Percentiles rank a stretch among this genome's conserved stretches.
Conservation (phyloP, 106 monocot species). For the Chionographis japonica region DNA sequence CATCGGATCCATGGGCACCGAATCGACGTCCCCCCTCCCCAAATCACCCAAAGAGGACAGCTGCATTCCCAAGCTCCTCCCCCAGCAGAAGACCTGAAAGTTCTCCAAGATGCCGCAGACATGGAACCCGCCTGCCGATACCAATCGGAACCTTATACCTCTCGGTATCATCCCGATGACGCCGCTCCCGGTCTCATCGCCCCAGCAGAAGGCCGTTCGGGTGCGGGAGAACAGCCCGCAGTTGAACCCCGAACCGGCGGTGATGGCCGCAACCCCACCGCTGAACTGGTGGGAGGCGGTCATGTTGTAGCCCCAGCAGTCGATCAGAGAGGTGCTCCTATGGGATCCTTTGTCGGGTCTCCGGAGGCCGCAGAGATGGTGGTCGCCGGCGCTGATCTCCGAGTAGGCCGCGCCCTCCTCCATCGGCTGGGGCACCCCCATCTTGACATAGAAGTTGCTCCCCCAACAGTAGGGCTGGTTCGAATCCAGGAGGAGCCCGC, state of each 20-base stretch:
- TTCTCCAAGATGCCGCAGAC: slow-evolving; percentile 77
- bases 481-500: slow-evolving; percentile 71
- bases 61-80: slow-evolving; percentile 57
- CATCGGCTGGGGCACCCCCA: slow-evolving; percentile 94
- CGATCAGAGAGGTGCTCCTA: slow-evolving; percentile 31
- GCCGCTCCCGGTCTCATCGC: slow-evolving; percentile 79
- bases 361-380: slow-evolving; percentile 78
- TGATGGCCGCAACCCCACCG: slow-evolving; percentile 34
- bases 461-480: slow-evolving; percentile 98
- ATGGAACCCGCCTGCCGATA: slow-evolving; percentile 89
- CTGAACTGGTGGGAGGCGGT: slow-evolving; percentile 45
- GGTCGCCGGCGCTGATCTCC: slow-evolving; percentile 82
- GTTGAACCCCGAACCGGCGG: slow-evolving; percentile 88
- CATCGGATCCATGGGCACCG: slow-evolving; percentile 65
- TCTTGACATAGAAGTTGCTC: slow-evolving; percentile 72
- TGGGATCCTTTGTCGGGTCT: slow-evolving; percentile 1
- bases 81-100: slow-evolving; percentile 78
- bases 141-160: slow-evolving; percentile 41
- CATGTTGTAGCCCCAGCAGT: slow-evolving; percentile 99
- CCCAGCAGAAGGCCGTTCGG: slow-evolving; percentile 71
- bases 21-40: slow-evolving; percentile 42
- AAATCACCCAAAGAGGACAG: slow-evolving; percentile 19
- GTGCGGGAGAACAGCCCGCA: slow-evolving; percentile 63
- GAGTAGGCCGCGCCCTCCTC: slow-evolving; percentile 58
- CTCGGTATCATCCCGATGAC: slow-evolving; percentile 45